phyloP scores from a whole-genome alignment of 2,329 filamentous ascomycete species.

The Calcarisporium arbuscula region DNA sequence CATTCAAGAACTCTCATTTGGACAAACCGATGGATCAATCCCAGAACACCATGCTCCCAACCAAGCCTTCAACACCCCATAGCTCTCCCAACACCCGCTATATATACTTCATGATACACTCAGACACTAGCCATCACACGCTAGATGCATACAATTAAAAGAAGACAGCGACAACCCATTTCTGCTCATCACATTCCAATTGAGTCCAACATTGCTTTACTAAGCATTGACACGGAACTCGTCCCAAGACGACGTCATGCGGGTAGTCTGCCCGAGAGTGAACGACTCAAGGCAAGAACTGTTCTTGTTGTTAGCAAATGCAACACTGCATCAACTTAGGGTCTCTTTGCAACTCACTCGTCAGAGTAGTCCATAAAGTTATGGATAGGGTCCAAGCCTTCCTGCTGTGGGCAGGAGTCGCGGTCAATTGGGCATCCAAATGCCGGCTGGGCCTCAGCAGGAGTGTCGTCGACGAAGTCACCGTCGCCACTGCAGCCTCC shows the following conservation, averaged over 20 bases:
- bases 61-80: too few species aligned
- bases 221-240: slow-evolving; percentile 22
- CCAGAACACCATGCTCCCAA: too few species aligned
- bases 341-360: slow-evolving; percentile 26
- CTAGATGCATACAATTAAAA: background rate
- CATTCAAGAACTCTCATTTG: too few species aligned
- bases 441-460: slow-evolving; percentile 25
- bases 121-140: too few species aligned
- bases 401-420: slow-evolving; percentile 25
- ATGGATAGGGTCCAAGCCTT: slow-evolving; percentile 28
- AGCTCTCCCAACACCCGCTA: too few species aligned
- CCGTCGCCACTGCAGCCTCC: slow-evolving; percentile 29
- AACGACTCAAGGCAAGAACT: slow-evolving; percentile 40
- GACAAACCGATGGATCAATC: too few species aligned
- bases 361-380: slow-evolving; percentile 36
- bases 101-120: too few species aligned
- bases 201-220: background rate
- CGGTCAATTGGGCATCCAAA: slow-evolving; percentile 30
- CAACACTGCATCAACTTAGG: background rate
- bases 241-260: slow-evolving; percentile 33
- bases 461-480: slow-evolving; percentile 35
- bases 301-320: slow-evolving; percentile 15
- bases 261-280: slow-evolving; percentile 32
- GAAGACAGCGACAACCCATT: background rate
- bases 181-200: background rate